Conservation (phyloP, 495 filamentous ascomycete species). For the Parachaetomium inaequale region DNA sequence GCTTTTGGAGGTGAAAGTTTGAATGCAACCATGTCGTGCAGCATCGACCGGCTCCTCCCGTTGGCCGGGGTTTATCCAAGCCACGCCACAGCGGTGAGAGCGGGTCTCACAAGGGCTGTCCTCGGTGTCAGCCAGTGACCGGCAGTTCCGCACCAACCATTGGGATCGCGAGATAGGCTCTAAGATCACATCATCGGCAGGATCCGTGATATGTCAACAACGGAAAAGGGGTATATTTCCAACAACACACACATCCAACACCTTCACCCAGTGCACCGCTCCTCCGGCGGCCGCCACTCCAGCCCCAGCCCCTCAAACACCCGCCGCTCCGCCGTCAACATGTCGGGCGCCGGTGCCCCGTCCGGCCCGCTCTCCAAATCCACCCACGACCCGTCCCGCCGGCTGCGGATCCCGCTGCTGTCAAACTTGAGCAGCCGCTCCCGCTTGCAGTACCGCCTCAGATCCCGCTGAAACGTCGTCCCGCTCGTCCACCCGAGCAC, state of each 20-base stretch:
- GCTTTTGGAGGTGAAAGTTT: neutral
- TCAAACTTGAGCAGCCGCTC: slow-evolving; percentile 79
- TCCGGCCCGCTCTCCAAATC: slow-evolving; percentile 51
- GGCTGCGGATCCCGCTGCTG: slow-evolving; percentile 75
- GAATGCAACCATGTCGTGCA: slow-evolving; percentile 5
- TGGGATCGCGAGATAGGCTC: neutral
- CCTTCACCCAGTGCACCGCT: slow-evolving; percentile 67
- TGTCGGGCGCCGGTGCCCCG: slow-evolving; percentile 46
- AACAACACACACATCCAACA: neutral
- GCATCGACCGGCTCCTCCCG: neutral
- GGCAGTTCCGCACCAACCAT: no score
- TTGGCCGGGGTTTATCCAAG: neutral
- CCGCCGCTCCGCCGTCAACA: slow-evolving; percentile 69
- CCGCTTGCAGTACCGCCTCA: slow-evolving; percentile 75
- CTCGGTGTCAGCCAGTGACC: no score
- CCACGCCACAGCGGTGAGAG: no score
- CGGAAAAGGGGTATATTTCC: neutral
- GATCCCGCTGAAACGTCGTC: slow-evolving; percentile 84
- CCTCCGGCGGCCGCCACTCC: slow-evolving; percentile 65
- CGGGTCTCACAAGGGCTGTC: neutral
- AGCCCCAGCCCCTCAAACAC: slow-evolving; percentile 79
- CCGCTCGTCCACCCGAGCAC: slow-evolving; percentile 86
- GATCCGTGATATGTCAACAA: neutral
- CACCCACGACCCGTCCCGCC: slow-evolving; percentile 60
- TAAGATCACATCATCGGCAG: neutral